Conservation (phyloP, 768 basidiomycete species). For the Sutorius australiensis region DNA sequence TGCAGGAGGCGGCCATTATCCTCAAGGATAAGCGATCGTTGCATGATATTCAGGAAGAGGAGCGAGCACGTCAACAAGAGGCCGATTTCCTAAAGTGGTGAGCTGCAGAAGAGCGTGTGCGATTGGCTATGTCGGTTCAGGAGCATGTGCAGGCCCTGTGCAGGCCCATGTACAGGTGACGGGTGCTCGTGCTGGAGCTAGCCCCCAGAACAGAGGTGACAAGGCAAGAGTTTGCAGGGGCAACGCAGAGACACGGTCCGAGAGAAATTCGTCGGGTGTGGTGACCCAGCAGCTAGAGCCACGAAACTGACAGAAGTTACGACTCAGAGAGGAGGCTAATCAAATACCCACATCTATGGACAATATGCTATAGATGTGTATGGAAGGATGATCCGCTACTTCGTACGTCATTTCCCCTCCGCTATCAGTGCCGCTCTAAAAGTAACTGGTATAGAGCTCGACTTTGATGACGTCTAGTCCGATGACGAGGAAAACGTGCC, state of each 20-base stretch:
- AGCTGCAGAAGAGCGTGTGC: conserved; percentile 70
- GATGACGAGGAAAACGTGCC: too few relatives aligned
- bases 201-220: not conserved
- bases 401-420: too few relatives aligned
- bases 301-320: not conserved
- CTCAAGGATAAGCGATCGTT: conserved; percentile 60
- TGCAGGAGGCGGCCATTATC: conserved; percentile 39
- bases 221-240: conserved; percentile 8
- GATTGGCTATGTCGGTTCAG: conserved; percentile 38
- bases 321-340: not conserved
- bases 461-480: too few relatives aligned
- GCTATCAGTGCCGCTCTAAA: too few relatives aligned
- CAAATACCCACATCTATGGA: not conserved
- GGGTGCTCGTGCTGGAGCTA: not conserved
- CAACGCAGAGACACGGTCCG: conserved; percentile 1
- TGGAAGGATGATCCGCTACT: too few relatives aligned
- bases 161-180: not conserved
- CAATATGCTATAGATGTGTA: not conserved
- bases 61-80: conserved; percentile 61
- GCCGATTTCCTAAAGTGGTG: conserved; percentile 88
- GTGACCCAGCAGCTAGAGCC: conserved; percentile 1
- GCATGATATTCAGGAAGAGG: conserved; percentile 84
- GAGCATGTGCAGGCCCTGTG: not conserved
- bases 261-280: not conserved
- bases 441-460: too few relatives aligned